These are phyloP conservation scores for Apiospora hydei DNA, from an alignment of 2,329 filamentous ascomycete species.

Conservation along the genomic window DNA sequence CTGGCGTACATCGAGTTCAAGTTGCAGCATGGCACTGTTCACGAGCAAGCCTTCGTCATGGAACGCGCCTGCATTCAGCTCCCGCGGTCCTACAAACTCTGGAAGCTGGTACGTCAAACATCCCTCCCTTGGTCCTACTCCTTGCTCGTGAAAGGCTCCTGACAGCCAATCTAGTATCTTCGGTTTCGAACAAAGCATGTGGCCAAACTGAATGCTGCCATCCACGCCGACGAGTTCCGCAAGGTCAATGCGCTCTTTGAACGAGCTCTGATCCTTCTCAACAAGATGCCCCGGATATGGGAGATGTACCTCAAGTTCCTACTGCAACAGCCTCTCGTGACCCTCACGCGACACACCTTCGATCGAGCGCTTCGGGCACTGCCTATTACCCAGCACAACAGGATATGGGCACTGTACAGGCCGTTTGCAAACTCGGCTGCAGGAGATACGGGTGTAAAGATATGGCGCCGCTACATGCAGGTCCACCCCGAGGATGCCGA, in stretches of 20 bases:
- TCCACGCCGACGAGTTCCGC: conserved; percentile 80
- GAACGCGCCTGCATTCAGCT: conserved; percentile 90
- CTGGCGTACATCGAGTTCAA: conserved; percentile 94
- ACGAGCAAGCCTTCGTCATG: conserved; percentile 87
- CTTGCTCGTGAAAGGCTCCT: neutral
- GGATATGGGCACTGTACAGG: conserved; percentile 92
- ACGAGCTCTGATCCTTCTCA: conserved; percentile 87
- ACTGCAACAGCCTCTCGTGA: conserved; percentile 89
- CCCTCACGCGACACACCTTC: conserved; percentile 84
- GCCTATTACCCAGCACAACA: conserved; percentile 92
- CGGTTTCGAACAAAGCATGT: conserved; percentile 84
- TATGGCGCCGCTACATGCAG: conserved; percentile 97
- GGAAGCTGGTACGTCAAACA: conserved; percentile 78
- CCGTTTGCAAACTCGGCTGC: conserved; percentile 91
- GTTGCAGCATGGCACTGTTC: conserved; percentile 79
- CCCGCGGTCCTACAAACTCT: conserved; percentile 95
- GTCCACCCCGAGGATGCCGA: conserved; percentile 94
- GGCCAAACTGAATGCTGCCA: conserved; percentile 80
- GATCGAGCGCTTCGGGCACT: conserved; percentile 90
- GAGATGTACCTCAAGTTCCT: conserved; percentile 95
- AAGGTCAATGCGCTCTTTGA: conserved; percentile 98
- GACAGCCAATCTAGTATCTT: conserved; percentile 69
- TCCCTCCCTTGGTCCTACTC: conserved; percentile 15
- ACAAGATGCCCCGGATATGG: conserved; percentile 99
- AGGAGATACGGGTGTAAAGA: conserved; percentile 87